Conservation (phyloP, 495 filamentous ascomycete genomes). For the Coniosporium apollinis region DNA sequence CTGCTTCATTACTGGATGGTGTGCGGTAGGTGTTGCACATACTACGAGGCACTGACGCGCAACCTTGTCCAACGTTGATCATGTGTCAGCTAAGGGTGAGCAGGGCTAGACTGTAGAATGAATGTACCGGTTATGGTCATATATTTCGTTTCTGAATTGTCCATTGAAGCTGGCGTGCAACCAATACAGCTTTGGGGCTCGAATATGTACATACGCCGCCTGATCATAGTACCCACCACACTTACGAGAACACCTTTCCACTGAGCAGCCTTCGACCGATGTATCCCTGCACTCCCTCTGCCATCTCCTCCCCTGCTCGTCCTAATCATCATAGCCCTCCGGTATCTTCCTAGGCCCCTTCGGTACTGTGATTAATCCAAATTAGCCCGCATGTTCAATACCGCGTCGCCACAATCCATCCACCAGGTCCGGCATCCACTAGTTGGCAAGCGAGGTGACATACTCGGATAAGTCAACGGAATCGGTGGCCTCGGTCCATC, state of each 20-base stretch:
- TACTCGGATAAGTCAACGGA: slow-evolving; percentile 85
- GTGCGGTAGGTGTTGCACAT: no score
- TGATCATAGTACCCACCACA: background rate
- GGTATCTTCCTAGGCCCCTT: slow-evolving; percentile 53
- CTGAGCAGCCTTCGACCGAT: background rate
- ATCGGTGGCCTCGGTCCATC: slow-evolving; percentile 52
- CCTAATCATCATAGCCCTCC: slow-evolving; percentile 57
- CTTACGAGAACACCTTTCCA: background rate
- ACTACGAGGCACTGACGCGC: no score
- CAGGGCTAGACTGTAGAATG: no score
- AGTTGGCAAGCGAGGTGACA: slow-evolving; percentile 18
- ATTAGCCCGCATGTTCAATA: background rate
- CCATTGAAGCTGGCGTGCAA: background rate
- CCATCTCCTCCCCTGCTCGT: background rate
- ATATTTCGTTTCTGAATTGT: background rate
- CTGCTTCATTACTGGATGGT: no score
- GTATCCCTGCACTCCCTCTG: background rate
- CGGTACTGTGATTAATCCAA: slow-evolving; percentile 41
- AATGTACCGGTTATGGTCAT: no score
- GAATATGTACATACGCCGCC: background rate
- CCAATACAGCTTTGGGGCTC: background rate
- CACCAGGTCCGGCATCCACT: background rate
- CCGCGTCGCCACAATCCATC: background rate
- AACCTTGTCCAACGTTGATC: no score
- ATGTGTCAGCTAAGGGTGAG: no score